phyloP scores from a whole-genome alignment of 2,329 filamentous ascomycete species.

The Fusarium sp. region DNA sequence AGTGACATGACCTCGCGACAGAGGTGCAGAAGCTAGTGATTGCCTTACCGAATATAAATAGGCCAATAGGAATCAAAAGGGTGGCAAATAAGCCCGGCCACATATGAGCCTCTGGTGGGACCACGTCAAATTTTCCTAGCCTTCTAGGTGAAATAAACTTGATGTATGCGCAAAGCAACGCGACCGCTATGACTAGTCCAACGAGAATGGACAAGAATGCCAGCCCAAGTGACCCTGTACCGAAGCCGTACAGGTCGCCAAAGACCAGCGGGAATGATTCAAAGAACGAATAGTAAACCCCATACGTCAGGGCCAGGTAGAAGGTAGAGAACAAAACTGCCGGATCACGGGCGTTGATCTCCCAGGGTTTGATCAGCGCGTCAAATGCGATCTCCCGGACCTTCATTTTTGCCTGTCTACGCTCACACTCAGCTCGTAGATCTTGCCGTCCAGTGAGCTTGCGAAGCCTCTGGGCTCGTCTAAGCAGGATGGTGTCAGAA shows the following conservation, averaged over 20 bases:
- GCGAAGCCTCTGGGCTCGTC: background rate
- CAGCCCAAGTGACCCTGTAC: background rate
- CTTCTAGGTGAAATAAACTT: background rate
- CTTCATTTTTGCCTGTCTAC: background rate
- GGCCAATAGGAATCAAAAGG: background rate
- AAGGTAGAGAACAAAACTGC: background rate
- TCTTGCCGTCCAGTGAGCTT: background rate
- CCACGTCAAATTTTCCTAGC: slow-evolving; percentile 1
- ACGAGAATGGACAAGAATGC: background rate
- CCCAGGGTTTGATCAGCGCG: background rate
- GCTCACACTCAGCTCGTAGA: background rate
- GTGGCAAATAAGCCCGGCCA: background rate
- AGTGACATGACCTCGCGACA: too few relatives aligned
- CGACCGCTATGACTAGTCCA: background rate
- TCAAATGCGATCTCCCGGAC: background rate
- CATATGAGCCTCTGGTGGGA: background rate
- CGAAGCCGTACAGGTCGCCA: background rate
- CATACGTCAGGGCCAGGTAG: background rate
- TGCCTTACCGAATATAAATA: background rate
- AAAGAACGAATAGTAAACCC: background rate
- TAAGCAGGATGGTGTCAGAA: background rate
- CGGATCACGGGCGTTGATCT: background rate
- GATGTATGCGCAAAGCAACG: background rate
- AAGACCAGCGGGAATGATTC: background rate
- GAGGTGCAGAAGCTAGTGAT: too few relatives aligned